A percentile compares a stretch with the other conserved stretches of the same genome.
These are phyloP conservation scores for Xylaria cubensis DNA, from an alignment of 495 filamentous ascomycete genomes.

Conservation along the genomic window DNA sequence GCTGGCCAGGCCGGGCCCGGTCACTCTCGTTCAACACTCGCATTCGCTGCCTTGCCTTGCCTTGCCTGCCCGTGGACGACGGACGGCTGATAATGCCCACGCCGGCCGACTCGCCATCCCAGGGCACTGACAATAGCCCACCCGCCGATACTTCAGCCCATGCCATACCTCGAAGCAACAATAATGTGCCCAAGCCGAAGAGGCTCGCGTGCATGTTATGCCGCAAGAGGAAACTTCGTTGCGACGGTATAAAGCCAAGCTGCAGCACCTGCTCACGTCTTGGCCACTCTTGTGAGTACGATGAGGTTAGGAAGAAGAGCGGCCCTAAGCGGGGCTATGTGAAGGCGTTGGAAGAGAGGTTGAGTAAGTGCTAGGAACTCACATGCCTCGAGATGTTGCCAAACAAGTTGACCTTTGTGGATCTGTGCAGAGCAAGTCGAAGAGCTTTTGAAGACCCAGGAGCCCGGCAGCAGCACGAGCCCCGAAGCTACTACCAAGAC, in stretches of 20 bases:
- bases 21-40: neutral
- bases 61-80: neutral
- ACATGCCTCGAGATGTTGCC: conserved; percentile 24
- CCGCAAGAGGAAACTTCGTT: conserved; percentile 88
- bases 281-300: conserved; percentile 91
- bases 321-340: conserved; percentile 98
- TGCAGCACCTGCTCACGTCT: conserved; percentile 92
- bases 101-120: conserved; percentile 37
- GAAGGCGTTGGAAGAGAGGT: conserved; percentile 91
- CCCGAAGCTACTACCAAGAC: conserved; percentile 43
- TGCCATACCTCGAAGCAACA: conserved; percentile 46
- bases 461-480: conserved; percentile 46
- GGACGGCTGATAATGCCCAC: conserved; percentile 14
- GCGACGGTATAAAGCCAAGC: conserved; percentile 78
- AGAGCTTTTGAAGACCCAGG: conserved; percentile 81
- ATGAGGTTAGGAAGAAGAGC: conserved; percentile 96
- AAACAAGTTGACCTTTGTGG: conserved; percentile 25
- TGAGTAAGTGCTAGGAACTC: conserved; percentile 66
- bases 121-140: conserved; percentile 39
- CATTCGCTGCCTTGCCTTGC: neutral
- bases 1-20: conserved; percentile 8
- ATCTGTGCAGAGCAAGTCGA: conserved; percentile 83
- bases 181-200: conserved; percentile 79
- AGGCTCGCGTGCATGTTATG: conserved; percentile 97
- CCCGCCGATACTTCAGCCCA: conserved; percentile 29